Conservation (phyloP, 805 yeast species). For the Yamadazyma endophytica region DNA sequence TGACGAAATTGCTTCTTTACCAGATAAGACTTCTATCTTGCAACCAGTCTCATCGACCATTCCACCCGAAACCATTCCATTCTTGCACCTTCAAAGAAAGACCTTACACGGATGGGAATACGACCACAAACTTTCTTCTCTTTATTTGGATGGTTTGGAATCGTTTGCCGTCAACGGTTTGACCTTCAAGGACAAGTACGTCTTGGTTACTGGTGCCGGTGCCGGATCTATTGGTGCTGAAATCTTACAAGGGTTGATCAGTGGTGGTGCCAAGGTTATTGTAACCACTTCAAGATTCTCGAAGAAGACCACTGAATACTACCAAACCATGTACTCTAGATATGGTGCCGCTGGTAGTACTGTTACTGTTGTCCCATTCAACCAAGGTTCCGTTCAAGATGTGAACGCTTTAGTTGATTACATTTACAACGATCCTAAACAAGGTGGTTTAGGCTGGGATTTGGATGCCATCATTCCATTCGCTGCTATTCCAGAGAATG, state of each 20-base stretch:
- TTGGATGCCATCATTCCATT: conserved; percentile 94
- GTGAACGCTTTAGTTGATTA: conserved; percentile 79
- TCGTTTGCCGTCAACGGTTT: conserved; percentile 92
- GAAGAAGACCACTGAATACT: conserved; percentile 90
- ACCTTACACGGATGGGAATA: conserved; percentile 77
- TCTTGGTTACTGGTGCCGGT: conserved; percentile 97
- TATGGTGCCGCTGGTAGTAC: conserved; percentile 91
- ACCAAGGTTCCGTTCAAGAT: conserved; percentile 96
- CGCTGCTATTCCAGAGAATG: conserved; percentile 99
- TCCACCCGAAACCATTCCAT: conserved; percentile 86
- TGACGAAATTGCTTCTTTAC: conserved; percentile 83
- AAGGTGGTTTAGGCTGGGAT: conserved; percentile 97
- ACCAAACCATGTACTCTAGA: conserved; percentile 88
- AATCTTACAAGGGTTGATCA: conserved; percentile 85
- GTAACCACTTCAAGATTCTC: conserved; percentile 96
- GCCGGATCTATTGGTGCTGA: conserved; percentile 99
- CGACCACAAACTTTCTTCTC: conserved; percentile 70
- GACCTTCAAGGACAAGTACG: conserved; percentile 82
- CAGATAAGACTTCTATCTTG: conserved; percentile 62
- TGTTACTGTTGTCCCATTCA: conserved; percentile 95
- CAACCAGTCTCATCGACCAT: conserved; percentile 71
- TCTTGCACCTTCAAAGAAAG: conserved; percentile 87
- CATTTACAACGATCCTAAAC: conserved; percentile 77
- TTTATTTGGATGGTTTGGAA: conserved; percentile 87
- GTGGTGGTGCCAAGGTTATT: conserved; percentile 97